Evolutionary conservation across 306 rosid species (phyloP).

Genomic region (Prunus mongolica): DNA sequence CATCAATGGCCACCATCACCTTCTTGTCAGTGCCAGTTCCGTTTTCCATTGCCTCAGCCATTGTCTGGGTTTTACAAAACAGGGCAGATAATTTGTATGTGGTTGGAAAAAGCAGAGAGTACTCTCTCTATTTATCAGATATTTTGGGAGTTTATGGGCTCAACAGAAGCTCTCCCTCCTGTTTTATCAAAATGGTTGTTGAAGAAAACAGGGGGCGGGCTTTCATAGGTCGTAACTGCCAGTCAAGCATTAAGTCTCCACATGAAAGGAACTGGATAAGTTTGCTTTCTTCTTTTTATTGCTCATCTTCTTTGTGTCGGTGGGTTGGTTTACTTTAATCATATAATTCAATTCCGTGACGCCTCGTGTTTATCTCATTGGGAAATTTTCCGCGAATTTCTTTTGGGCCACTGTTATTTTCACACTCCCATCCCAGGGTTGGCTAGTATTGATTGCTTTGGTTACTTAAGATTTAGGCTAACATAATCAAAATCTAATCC

Average conservation of each 20-base stretch:
- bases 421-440: no score
- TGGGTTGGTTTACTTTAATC: no score
- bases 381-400: no score
- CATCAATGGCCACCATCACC: conserved; percentile 56
- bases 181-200: conserved; percentile 15
- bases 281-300: not conserved
- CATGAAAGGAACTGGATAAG: not conserved
- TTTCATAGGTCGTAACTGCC: conserved; percentile 12
- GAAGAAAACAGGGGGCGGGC: not conserved
- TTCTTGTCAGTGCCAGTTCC: conserved; percentile 20
- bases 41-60: conserved; percentile 1
- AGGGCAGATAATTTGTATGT: not conserved
- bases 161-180: not conserved
- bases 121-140: not conserved
- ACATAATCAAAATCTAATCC: no score
- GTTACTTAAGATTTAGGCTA: no score
- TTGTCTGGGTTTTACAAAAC: not conserved
- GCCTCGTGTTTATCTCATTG: no score
- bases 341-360: no score
- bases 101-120: not conserved
- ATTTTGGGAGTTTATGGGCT: not conserved
- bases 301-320: no score
- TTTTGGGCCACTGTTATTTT: no score
- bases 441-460: no score
- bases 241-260: conserved; percentile 23